Evolutionary conservation across 352 stramenopile genomes (phyloP), one percentile per base, ranked within the genome.

Genomic region (Plasmopara muralis): DNA sequence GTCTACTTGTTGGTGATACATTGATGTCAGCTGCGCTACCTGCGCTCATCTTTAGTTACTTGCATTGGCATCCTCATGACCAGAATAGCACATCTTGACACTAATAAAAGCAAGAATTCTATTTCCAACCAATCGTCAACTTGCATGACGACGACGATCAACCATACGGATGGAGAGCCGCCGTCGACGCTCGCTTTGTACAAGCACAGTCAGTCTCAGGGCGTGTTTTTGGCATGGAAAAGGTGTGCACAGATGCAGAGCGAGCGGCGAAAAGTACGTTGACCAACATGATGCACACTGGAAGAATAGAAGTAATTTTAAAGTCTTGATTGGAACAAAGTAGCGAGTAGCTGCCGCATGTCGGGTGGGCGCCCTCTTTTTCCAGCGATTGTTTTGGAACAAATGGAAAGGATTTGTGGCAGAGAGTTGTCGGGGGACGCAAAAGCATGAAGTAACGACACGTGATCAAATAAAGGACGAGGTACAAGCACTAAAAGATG

Each of bases 331-430:
- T 57, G 10, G 43, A 33, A 38, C 31, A 35, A 35, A 12, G 2
- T 28, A 84, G 73, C 68, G 61, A 10, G 41, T 79, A 29, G 61
- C 71, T 7, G 49, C 58, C 29, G 70, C 73, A 5, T 84, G 73
- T 55, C 68, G 58, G 0, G 60, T 81, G 5, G 73, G 73, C 18
- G 62, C 73, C 6, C 31, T 37, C 20, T 77, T 84, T 39, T 72
- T 57, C 42, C 64, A 73, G 45, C 62, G 66, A 15, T 29, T 68
- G 0, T 74, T 67, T 20, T 75, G 66, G 65, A 37, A 47, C 7
- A 55, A 60, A 44, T 83, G 73, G 73, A 44, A 38, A 39, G 50
- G 44, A 13, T 50, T 57, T 53, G 40, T 64, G 18, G n/a, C 3
- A 2, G 9, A 45, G 20, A 58, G 34, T 29, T 44, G 18, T 15